Evolutionary conservation across 306 rosid genomes (phyloP), one percentile per base, ranked within the genome.

Genomic region (Elaeagnus macrophylla): DNA sequence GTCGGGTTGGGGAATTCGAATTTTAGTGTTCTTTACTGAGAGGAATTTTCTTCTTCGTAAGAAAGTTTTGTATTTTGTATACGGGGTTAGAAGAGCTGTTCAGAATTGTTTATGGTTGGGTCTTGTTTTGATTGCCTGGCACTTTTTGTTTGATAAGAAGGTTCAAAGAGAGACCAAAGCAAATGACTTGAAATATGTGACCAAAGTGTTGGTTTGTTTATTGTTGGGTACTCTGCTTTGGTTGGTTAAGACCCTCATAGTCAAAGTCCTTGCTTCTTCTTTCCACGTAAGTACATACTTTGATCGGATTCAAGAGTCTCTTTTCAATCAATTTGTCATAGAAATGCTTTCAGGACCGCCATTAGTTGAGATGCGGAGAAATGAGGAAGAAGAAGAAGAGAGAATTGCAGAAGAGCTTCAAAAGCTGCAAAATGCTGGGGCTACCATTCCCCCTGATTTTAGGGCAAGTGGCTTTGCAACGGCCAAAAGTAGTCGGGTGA

Each of bases 381-480:
- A 65, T 0, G 95, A 75, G 73, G 95, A 87, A 20, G 96, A 78
- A 49, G 96, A 78, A 49, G 93, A 87, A 15, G 84, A 79, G 37
- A 80, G 56, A 77, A 72, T 90, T 9, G 86, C 75, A 1, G 88
- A 76, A 20, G 95, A 90, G 72, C 83, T 90, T 9, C 63, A 59
- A 68, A 78, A 80, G 74, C 70, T 90, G n/a, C 95, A 86, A 71
- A 83, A 62, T 59, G 97, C 94, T n/a, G 97, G 97, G 50, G 79
- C 72, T 45, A 83, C 53, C 9, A 69, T 90, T 25, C 94, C 97
- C 6, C 80, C 88, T 37, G 95, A 84, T 35, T 81, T 83, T 11
- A 80, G 69, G 54, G 82, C 75, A 0, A 39, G 50, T 17, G 83
- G 79, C 1, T 75, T 85, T 37, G 13, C 76, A 19, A 48, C 67